phyloP scores from a whole-genome alignment of 805 yeast genomes.

The Brettanomyces nanus region DNA sequence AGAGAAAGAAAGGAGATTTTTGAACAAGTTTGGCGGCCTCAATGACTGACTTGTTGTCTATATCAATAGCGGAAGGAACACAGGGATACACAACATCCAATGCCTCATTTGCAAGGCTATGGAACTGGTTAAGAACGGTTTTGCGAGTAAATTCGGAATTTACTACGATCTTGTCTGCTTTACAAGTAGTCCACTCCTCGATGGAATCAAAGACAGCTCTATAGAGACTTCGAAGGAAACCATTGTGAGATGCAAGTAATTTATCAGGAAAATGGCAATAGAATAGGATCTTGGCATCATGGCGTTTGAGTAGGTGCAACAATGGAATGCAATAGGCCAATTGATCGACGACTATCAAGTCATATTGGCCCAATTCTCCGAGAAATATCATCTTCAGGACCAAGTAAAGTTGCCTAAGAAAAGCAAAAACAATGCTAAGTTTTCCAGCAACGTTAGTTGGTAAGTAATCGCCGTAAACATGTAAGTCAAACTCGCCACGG shows the following conservation, averaged over 20 bases:
- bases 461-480: slow-evolving; percentile 73
- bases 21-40: slow-evolving; percentile 31
- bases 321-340: slow-evolving; percentile 78
- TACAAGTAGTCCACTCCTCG: slow-evolving; percentile 73
- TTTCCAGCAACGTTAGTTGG: slow-evolving; percentile 64
- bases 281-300: slow-evolving; percentile 52
- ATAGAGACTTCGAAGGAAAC: slow-evolving; percentile 52
- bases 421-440: slow-evolving; percentile 76
- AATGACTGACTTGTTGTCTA: slow-evolving; percentile 14
- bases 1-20: slow-evolving; percentile 42
- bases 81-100: slow-evolving; percentile 72
- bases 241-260: slow-evolving; percentile 53
- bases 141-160: slow-evolving; percentile 78
- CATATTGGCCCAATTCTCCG: slow-evolving; percentile 45
- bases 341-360: slow-evolving; percentile 81
- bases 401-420: slow-evolving; percentile 70
- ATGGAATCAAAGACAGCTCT: slow-evolving; percentile 76
- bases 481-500: slow-evolving; percentile 47
- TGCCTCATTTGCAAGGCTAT: slow-evolving; percentile 24
- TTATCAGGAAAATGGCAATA: slow-evolving; percentile 98
- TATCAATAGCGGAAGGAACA: slow-evolving; percentile 37
- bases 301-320: slow-evolving; percentile 36
- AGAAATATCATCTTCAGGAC: slow-evolving; percentile 36
- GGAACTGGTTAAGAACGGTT: slow-evolving; percentile 61
- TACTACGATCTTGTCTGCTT: slow-evolving; percentile 76